Base-by-base conservation (phyloP, 2,329 filamentous ascomycete genomes). In the Saccharata proteae region DNA sequence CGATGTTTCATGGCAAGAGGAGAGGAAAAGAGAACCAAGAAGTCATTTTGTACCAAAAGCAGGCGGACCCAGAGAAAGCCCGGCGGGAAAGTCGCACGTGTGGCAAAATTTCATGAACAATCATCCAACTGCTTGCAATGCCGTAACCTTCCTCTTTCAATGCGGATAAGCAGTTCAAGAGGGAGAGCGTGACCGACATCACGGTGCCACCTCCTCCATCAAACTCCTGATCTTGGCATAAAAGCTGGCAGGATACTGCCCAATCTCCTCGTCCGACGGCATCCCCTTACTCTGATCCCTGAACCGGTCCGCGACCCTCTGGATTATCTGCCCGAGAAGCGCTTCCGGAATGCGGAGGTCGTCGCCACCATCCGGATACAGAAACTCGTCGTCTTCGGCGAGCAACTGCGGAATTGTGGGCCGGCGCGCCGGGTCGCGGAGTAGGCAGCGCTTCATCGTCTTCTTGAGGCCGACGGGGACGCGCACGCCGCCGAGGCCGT, bases 401-500 rank as follows among this genome's bases (percentile, higher is more conserved):
- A 78, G 58, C 21, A 78, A 55, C 36, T 75, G 62, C 6, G 61
- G 57, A 16, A 75, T 63, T 3, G 65, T 74, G 6, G 72, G 73
- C 21, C 74, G 57, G 23, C 64, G 55, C 3, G 59, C 57, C 13
- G 70, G 64, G 40, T 76, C 69, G 21, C 74, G 64, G 39, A 74
- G 64, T 16, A 78, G 50, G 41, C 74, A 78, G 23, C 61, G 56
- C 31, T 65, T 64, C 26, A 78, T 47, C 0, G 70, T 75, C 17
- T 61, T 58, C 37, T 69, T 62, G 10, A 78, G 54, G 2, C 65
- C 63, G 4, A 64, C 58, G 0, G 73, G 70, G 0, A 78, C 61
- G 3, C 58, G 50, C 0, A 66, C 58, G 7, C 64, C 77, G 25
- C 82, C 82, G 30, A 85, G 61, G 9, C 77, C 82, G 3, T 68